These are phyloP conservation scores for Polytrichum formosum DNA, from an alignment of 225 moss, liverwort and hornwort genomes.

Conservation along the genomic window DNA sequence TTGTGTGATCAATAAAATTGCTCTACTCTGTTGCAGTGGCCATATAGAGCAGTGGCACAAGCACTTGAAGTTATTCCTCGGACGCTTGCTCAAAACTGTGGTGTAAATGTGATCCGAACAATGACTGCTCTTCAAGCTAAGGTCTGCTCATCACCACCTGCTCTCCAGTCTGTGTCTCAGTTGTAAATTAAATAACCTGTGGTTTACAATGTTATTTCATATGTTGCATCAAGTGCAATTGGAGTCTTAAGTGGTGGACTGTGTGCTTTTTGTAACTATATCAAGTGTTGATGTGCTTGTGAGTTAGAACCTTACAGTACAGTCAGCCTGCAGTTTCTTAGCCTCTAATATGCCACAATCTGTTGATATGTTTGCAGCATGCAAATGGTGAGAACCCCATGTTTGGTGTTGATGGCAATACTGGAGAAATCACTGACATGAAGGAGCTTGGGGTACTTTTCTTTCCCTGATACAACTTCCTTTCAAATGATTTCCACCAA, in stretches of 20 bases:
- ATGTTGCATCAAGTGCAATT: too few relatives aligned
- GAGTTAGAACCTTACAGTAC: too few relatives aligned
- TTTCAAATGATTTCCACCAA: slow-evolving; percentile 3
- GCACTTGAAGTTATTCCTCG: slow-evolving; percentile 91
- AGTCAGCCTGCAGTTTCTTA: neutral
- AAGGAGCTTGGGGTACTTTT: slow-evolving; percentile 65
- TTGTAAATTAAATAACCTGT: too few relatives aligned
- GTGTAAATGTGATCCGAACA: slow-evolving; percentile 77
- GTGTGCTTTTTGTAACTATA: too few relatives aligned
- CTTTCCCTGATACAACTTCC: neutral
- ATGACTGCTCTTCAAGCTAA: slow-evolving; percentile 94
- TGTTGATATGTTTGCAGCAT: slow-evolving; percentile 39
- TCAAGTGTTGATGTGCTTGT: too few relatives aligned
- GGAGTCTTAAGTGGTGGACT: too few relatives aligned
- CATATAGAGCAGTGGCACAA: slow-evolving; percentile 85
- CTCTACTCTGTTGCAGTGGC: slow-evolving; percentile 43
- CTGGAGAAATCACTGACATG: slow-evolving; percentile 80
- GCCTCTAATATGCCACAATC: neutral
- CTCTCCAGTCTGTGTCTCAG: neutral
- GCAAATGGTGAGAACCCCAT: slow-evolving; percentile 71
- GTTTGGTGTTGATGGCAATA: slow-evolving; percentile 80
- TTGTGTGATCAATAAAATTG: too few relatives aligned
- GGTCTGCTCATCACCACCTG: slow-evolving; percentile 17
- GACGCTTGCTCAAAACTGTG: slow-evolving; percentile 81
- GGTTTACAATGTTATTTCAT: too few relatives aligned